Evolutionary conservation across 2,329 filamentous ascomycete species (phyloP).

Genomic region (Ceratocystis cubensis): DNA sequence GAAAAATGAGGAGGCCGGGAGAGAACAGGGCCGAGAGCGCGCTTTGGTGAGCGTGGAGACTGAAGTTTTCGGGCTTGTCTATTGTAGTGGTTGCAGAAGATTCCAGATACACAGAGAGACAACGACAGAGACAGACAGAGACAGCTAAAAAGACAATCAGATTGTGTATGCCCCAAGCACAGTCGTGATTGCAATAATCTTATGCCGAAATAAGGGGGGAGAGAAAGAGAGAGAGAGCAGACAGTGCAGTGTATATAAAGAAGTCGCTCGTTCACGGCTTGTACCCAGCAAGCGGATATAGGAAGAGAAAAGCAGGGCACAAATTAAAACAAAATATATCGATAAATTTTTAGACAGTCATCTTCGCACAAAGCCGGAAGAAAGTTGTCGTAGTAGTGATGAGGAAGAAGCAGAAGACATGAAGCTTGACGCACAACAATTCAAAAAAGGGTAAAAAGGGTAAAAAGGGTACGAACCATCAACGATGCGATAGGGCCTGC

Average conservation of each 20-base stretch:
- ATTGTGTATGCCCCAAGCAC: background rate
- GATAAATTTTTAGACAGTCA: too few species aligned
- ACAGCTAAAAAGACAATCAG: background rate
- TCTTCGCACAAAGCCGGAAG: background rate
- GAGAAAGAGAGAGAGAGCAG: background rate
- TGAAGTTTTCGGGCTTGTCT: background rate
- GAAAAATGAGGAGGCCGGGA: slow-evolving; percentile 13
- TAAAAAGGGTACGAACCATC: background rate
- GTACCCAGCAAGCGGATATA: background rate
- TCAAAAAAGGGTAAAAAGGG: background rate
- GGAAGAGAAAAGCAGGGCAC: background rate
- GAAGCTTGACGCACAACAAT: background rate
- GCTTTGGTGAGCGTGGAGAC: background rate
- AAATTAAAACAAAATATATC: too few species aligned
- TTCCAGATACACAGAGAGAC: background rate
- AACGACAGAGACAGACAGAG: background rate
- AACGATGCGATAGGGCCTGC: background rate
- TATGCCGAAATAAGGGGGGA: background rate
- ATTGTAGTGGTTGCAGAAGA: background rate
- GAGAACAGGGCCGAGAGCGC: background rate
- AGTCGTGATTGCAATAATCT: background rate
- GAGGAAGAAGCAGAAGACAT: background rate
- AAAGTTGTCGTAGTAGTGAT: background rate
- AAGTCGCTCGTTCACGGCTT: background rate
- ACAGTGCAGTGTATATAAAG: background rate